Conservation (phyloP, 108 stramenopile species). For the Cyclotella distinguenda region DNA sequence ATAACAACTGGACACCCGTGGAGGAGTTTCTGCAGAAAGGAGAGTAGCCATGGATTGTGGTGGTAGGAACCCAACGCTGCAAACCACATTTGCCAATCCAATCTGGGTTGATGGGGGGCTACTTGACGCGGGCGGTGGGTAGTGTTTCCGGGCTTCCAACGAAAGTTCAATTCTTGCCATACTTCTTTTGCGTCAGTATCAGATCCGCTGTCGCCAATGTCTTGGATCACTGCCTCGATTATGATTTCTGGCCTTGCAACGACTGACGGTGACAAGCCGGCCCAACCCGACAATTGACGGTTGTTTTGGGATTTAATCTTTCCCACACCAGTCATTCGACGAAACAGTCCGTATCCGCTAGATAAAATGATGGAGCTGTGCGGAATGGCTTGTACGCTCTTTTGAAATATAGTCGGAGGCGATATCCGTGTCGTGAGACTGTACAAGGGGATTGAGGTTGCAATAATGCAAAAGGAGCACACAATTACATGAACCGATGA, state of each 20-base stretch:
- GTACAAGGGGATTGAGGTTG: conserved; percentile 40
- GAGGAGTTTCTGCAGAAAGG: conserved; percentile 48
- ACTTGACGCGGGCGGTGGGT: conserved; percentile 38
- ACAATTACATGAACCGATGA: conserved; percentile 15
- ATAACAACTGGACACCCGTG: conserved; percentile 37
- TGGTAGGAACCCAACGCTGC: conserved; percentile 61
- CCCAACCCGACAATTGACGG: conserved; percentile 41
- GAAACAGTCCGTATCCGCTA: conserved; percentile 71
- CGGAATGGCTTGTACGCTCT: neutral
- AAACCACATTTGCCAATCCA: conserved; percentile 87
- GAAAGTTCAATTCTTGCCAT: conserved; percentile 64
- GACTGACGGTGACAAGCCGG: conserved; percentile 46
- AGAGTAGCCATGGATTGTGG: conserved; percentile 62
- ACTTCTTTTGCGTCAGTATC: conserved; percentile 11
- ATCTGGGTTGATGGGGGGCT: conserved; percentile 61
- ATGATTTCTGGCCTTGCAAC: conserved; percentile 67
- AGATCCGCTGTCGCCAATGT: neutral
- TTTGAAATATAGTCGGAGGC: neutral
- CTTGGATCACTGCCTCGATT: conserved; percentile 46
- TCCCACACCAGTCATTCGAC: conserved; percentile 81
- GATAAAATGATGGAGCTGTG: neutral
- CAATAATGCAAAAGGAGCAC: conserved; percentile 31
- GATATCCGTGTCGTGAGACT: conserved; percentile 22
- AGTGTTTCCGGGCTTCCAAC: conserved; percentile 58
- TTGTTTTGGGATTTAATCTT: neutral